Evolutionary conservation across 768 basidiomycete genomes (phyloP).

Genomic region (Lepiota brunneoincarnata): DNA sequence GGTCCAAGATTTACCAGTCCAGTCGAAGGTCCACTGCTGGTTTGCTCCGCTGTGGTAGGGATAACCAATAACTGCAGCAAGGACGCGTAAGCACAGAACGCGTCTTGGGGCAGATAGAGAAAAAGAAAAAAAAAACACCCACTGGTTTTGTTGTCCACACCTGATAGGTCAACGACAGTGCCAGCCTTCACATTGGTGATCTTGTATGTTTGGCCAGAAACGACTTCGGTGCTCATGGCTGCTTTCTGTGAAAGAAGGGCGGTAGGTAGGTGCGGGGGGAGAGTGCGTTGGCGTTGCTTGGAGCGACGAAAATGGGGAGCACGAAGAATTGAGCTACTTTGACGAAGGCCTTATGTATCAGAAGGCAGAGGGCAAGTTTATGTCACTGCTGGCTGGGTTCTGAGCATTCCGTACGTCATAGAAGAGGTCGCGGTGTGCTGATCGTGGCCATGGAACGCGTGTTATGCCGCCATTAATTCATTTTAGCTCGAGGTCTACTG

Average conservation of each 20-base stretch:
- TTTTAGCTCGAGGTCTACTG: neutral
- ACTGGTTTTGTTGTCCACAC: conserved; percentile 46
- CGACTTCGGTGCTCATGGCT: conserved; percentile 27
- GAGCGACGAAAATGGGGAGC: neutral
- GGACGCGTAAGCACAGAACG: neutral
- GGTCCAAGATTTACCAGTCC: conserved; percentile 34
- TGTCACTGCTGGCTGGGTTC: conserved; percentile 1
- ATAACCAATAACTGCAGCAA: conserved; percentile 46
- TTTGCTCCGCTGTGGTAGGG: conserved; percentile 39
- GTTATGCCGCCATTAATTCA: neutral
- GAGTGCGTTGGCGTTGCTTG: neutral
- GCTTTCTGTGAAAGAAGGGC: neutral
- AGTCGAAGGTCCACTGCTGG: conserved; percentile 54
- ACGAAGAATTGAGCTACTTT: neutral
- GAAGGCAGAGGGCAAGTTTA: conserved; percentile 5
- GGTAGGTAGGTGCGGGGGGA: neutral
- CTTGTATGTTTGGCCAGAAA: conserved; percentile 38
- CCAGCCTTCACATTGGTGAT: conserved; percentile 51
- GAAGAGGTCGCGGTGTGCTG: neutral
- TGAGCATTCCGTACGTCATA: conserved; percentile 5
- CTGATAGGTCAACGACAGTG: conserved; percentile 56
- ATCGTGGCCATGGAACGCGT: conserved; percentile 4
- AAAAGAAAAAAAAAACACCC: conserved; percentile 15
- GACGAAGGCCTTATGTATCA: conserved; percentile 12
- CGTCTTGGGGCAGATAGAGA: neutral